Conservation (phyloP, 306 rosid genomes). For the Benincasa hispida region DNA sequence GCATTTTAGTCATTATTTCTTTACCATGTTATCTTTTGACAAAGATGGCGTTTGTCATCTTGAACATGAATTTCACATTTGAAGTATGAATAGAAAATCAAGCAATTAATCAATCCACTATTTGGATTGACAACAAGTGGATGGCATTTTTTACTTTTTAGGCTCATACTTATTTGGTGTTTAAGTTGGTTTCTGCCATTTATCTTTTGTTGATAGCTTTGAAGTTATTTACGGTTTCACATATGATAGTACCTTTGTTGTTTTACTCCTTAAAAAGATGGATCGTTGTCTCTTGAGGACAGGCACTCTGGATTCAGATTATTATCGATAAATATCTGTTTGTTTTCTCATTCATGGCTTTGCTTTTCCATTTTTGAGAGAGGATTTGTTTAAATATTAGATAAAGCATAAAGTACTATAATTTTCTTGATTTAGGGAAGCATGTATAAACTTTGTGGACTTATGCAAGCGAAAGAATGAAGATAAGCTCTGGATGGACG, state of each 20-base stretch:
- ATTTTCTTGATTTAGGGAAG: slow-evolving; percentile 53
- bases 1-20: neutral
- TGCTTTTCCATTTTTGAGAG: neutral
- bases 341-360: neutral
- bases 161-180: neutral
- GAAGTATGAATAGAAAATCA: neutral
- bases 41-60: neutral
- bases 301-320: neutral
- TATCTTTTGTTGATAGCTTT: neutral
- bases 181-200: neutral
- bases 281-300: neutral
- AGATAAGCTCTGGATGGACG: slow-evolving; percentile 89
- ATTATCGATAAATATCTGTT: neutral
- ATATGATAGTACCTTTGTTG: neutral
- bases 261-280: neutral
- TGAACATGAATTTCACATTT: neutral
- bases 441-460: slow-evolving; percentile 72
- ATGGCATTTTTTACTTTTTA: neutral
- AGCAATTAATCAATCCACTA: neutral
- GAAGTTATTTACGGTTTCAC: neutral
- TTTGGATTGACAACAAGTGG: neutral
- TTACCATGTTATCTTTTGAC: neutral
- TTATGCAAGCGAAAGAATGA: slow-evolving; percentile 89
- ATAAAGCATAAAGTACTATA: neutral
- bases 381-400: slow-evolving; percentile 2